Evolutionary conservation across 345 rosid genomes (phyloP), one percentile per base, ranked within the genome.

Genomic region (Salix arbutifolia): DNA sequence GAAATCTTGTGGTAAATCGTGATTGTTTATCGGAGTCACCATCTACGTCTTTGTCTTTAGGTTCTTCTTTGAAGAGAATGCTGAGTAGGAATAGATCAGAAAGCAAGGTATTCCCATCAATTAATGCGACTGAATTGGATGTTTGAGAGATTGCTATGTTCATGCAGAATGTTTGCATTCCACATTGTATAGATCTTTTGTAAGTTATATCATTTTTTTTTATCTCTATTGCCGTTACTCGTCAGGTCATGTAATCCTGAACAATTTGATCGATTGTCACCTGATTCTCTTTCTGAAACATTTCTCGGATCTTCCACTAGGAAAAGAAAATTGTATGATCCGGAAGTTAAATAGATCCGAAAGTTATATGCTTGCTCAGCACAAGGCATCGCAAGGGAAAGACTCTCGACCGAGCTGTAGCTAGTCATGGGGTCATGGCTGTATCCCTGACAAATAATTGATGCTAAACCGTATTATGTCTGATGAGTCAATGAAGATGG

Each of bases 21-120:
- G 69, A 64, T 38, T 72, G 67, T 6, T 67, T 40, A 62, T 28
- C 84, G 26, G 66, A 74, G 31, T 35, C 62, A 8, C 52, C 71
- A 25, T 64, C 72, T 35, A 38, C 85, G 69, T 87, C 88, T 65
- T 76, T 86, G 50, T 70, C 79, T 5, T 5, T 86, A 50, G 88
- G 84, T 14, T 70, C 77, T 73, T 76, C 82, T 8, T 81, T 92
- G 80, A 92, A 64, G 86, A 90, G 91, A 53, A 90, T 92, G 91
- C 65, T 92, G 86, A 89, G 91, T 84, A 84, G 82, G 83, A 91
- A 76, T 70, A 85, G 89, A 83, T 86, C 93, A 77, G 91, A 89
- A 64, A 53, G 82, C 52, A 90, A 83, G 44, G 82, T 87, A 74
- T 87, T 87, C 66, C 88, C 90, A 13, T 42, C 80, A 50, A 31